Evolutionary conservation across 352 stramenopile species (phyloP), one percentile per base, ranked within the genome.

Genomic region (Phytophthora multivora): DNA sequence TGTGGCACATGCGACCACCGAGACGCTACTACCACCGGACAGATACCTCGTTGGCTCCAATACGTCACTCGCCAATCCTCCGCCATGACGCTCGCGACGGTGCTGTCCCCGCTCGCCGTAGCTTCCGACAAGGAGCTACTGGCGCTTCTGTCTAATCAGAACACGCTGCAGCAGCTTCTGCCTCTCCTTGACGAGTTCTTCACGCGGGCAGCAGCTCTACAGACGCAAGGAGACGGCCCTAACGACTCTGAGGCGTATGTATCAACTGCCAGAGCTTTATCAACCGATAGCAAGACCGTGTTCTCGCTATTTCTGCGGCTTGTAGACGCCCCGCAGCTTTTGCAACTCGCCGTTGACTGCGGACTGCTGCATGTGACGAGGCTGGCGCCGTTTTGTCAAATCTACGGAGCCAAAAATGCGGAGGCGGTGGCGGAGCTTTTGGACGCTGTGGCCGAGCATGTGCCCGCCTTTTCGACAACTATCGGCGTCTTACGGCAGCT

Each of bases 331-430:
- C 40, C 55, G 1, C 21, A 59, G 25, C 66, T 84, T 21, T 16
- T 73, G 8, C 28, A 53, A 11, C 53, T 73, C 18, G 59, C 75
- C 35, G 13, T 30, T 4, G 26, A 52, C 23, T 47, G 43, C 10
- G 67, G 50, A 0, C 10, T 76, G 39, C 54, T 91, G n/a, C 81
- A 89, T 33, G 57, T 86, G 23, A 75, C 80, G 46, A 59, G 80
- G 15, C n/a, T 93, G 16, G 63, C 60, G 2, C 77, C 81, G 7
- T 89, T 90, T 54, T 90, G 83, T 57, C 77, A 89, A 51, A 39
- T 92, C 5, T 85, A 73, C 47, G 66, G 69, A 15, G 66, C 60
- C 19, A 77, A 66, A 42, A 87, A 83, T 33, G 52, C 38, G 0
- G 47, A 55, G 1, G 54, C 39, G 0, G 70, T 85, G 31, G 42